Evolutionary conservation across 2,329 filamentous ascomycete genomes (phyloP).

Genomic region (Pseudonectria foliicola): DNA sequence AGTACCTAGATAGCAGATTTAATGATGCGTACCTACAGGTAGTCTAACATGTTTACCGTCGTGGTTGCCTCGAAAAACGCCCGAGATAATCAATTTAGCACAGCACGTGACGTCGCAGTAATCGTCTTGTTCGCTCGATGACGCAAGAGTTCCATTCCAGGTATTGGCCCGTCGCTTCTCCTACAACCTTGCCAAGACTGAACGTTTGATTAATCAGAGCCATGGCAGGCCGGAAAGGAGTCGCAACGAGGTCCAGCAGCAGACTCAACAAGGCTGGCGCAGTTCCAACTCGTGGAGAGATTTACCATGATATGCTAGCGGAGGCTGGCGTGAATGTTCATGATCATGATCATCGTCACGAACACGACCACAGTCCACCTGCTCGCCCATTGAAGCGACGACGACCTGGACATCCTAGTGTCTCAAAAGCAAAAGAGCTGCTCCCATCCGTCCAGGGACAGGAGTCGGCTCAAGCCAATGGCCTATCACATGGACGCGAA

Average conservation of each 20-base stretch:
- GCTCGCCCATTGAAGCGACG: conserved; percentile 33
- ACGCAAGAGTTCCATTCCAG: conserved; percentile 16
- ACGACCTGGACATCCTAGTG: conserved; percentile 16
- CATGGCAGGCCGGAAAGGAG: conserved; percentile 28
- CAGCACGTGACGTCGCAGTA: conserved; percentile 5
- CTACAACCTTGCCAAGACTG: too few species aligned
- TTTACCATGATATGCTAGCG: conserved; percentile 43
- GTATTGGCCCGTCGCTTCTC: neutral
- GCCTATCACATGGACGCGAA: neutral
- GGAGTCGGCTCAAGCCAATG: neutral
- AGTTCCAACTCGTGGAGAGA: conserved; percentile 25
- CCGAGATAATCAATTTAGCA: too few species aligned
- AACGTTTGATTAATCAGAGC: too few species aligned
- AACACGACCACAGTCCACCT: too few species aligned
- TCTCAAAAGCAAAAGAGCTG: neutral
- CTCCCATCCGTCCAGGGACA: neutral
- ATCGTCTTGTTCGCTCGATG: conserved; percentile 11
- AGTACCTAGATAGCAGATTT: too few species aligned
- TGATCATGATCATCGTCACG: conserved; percentile 19
- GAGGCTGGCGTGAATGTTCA: conserved; percentile 36
- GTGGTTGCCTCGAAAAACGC: too few species aligned
- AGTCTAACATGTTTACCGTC: too few species aligned
- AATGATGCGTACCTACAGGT: too few species aligned
- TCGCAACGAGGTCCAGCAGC: conserved; percentile 16
- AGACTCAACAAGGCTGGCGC: conserved; percentile 9